Base-by-base conservation (phyloP, 108 stramenopile genomes). In the Cyclotella atomus region DNA sequence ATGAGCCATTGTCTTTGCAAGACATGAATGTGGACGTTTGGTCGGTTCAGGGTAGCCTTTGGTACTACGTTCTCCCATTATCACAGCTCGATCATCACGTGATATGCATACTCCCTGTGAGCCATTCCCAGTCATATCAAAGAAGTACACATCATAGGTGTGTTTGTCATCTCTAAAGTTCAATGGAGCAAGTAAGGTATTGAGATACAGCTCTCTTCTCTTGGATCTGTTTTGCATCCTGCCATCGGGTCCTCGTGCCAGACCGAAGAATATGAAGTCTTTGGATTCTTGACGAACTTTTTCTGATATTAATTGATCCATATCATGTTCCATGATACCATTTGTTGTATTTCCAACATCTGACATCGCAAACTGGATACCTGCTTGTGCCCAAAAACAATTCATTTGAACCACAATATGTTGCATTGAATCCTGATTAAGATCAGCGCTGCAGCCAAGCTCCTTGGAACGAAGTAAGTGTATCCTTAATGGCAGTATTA, bases 1-100 rank as follows among this genome's bases (percentile, higher is more conserved):
- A 41, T 73, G 71, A 8, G 71, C 71, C 71, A 64, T 64, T 19
- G 71, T 73, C 33, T 73, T 73, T 1, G 71, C 71, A 5, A 73
- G 15, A 43, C 62, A 73, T 3, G 6, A 6, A 35, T 73, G 62
- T 16, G 60, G 71, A 5, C 62, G 71, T 43, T 64, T 64, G 6
- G 71, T 73, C 15, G 64, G 71, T 20, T 1, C 20, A 20, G 57
- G 38, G 36, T 71, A 71, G 8, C 70, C 70, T 34, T 71, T 71
- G 47, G 61, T 71, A 24, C 59, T 61, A 1, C 70, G 34, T 54
- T 71, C 70, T 50, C 71, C 62, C 64, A 73, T 38, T 4, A 73
- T 52, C 0, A 73, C 49, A 24, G 30, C 60, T 7, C 71, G 71
- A 55, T 30, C 12, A n/a, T 59, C 20, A 41, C 62, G 61, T 6